Conservation (phyloP, 192 early-diverging fungal species). For the Ambispora gerdemannii region DNA sequence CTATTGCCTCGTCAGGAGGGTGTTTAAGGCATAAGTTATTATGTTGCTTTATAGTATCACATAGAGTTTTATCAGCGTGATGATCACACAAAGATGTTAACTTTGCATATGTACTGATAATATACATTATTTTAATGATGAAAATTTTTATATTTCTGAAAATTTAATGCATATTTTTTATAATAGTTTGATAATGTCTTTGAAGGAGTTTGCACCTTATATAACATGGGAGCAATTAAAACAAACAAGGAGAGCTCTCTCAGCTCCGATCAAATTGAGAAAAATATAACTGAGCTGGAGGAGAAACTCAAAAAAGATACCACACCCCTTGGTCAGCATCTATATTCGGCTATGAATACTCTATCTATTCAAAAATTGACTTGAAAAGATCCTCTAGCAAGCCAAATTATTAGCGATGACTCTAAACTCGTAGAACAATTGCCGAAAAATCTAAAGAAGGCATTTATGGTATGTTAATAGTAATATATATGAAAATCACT, state of each 20-base stretch:
- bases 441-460: not conserved
- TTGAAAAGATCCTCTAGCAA: not conserved
- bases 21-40: not conserved
- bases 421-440: not conserved
- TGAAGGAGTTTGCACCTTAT: not conserved
- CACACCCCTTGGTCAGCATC: conserved; percentile 7
- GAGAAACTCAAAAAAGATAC: conserved; percentile 5
- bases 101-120: conserved; percentile 21
- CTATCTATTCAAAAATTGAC: not conserved
- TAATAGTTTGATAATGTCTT: not conserved
- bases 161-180: not conserved
- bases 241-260: not conserved
- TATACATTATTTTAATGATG: not conserved
- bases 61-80: conserved; percentile 15
- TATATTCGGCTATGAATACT: conserved; percentile 1
- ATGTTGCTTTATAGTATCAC: not conserved
- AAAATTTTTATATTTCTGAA: not conserved
- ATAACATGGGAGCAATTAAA: not conserved
- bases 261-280: not conserved
- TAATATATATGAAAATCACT: not conserved
- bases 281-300: not conserved
- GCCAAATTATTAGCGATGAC: not conserved
- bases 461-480: conserved; percentile 7
- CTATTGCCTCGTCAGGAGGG: not conserved
- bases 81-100: conserved; percentile 5